These are phyloP conservation scores for Leishmania tarentolae DNA, from an alignment of 208 protist species.

Conservation along the genomic window DNA sequence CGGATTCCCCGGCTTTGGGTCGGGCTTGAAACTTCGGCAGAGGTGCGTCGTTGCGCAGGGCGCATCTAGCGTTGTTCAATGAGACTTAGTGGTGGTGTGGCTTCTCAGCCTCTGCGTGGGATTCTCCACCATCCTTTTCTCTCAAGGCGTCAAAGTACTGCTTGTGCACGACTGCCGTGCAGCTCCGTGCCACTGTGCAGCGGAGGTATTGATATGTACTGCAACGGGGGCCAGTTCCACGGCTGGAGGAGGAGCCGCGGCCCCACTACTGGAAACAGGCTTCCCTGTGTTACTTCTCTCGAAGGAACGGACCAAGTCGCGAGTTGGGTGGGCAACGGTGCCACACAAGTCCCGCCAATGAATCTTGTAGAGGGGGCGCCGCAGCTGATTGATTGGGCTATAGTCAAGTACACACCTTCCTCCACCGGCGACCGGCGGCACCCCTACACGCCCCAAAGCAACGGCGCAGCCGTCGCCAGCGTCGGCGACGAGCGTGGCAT, in stretches of 20 bases:
- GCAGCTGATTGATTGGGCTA: constrained; percentile 27
- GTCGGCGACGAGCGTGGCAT: constrained; percentile 26
- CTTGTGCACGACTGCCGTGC: constrained; percentile 22
- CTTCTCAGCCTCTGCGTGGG: background rate
- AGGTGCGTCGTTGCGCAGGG: constrained; percentile 15
- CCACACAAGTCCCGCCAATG: constrained; percentile 46
- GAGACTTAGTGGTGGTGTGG: background rate
- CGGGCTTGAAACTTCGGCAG: constrained; percentile 12
- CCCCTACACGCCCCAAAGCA: background rate
- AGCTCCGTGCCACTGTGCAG: background rate
- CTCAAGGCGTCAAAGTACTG: constrained; percentile 34
- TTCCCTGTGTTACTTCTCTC: background rate
- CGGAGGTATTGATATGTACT: background rate
- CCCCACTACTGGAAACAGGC: background rate
- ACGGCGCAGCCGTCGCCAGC: constrained; percentile 32
- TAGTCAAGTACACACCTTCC: constrained; percentile 24
- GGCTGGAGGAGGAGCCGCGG: constrained; percentile 10
- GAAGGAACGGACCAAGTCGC: constrained; percentile 22
- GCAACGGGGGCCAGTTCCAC: constrained; percentile 24
- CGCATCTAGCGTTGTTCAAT: background rate
- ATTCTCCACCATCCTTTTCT: background rate
- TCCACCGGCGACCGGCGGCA: constrained; percentile 2
- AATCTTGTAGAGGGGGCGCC: constrained; percentile 29
- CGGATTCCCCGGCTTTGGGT: background rate
- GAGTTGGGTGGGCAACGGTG: constrained; percentile 29